phyloP scores from a whole-genome alignment of 495 filamentous ascomycete genomes.

The Podospora australis region DNA sequence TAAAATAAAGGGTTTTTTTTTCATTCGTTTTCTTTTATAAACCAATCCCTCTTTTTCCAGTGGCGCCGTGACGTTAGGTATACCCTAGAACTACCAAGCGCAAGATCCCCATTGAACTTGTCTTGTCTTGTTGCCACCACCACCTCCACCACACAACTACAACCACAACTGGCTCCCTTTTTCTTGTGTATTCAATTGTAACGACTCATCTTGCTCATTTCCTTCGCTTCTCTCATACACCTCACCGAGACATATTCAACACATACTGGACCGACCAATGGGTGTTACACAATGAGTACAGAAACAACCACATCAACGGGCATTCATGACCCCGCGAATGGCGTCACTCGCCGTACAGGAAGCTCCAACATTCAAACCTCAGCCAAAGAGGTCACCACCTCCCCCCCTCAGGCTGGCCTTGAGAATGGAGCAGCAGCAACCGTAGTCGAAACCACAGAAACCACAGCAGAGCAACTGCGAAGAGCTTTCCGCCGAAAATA shows the following conservation, averaged over 20 bases:
- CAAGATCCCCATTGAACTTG: no score
- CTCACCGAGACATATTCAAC: background rate
- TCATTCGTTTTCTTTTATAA: background rate
- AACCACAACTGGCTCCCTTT: no score
- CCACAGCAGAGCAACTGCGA: constrained; percentile 10
- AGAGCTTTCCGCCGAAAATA: constrained; percentile 52
- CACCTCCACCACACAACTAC: no score
- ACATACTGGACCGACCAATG: background rate
- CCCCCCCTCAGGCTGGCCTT: background rate
- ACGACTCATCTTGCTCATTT: background rate
- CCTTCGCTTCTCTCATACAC: background rate
- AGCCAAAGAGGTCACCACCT: no score
- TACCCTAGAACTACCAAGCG: no score
- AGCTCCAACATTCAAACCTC: constrained; percentile 1
- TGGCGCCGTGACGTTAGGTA: no score
- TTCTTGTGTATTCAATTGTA: background rate
- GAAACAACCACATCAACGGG: constrained; percentile 3
- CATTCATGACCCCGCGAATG: constrained; percentile 11
- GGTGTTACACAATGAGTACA: background rate
- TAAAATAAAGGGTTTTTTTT: background rate
- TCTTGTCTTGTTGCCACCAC: background rate
- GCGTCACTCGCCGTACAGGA: constrained; percentile 13
- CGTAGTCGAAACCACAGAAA: background rate
- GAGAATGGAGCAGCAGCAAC: constrained; percentile 1
- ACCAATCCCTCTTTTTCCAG: background rate